These are phyloP conservation scores for Pythium vanterpoolii DNA, from an alignment of 352 stramenopile genomes.

Conservation along the genomic window DNA sequence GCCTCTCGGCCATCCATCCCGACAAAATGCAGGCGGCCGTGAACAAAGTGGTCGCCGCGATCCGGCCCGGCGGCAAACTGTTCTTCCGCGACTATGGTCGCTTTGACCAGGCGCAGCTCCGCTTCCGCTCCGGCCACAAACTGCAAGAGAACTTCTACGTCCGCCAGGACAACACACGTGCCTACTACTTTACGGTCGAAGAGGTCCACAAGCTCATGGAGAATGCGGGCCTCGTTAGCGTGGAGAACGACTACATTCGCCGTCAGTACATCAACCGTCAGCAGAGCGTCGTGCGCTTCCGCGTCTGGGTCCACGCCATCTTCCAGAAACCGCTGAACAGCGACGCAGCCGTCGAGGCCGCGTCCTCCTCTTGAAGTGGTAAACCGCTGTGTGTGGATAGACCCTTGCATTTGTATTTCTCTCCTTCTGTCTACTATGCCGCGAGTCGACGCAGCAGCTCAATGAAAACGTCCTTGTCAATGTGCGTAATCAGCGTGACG, in stretches of 20 bases:
- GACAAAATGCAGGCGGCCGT: constrained; percentile 85
- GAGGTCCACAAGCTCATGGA: constrained; percentile 68
- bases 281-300: constrained; percentile 83
- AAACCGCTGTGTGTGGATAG: not conserved
- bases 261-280: constrained; percentile 86
- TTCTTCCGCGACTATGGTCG: constrained; percentile 96
- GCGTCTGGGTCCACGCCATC: constrained; percentile 85
- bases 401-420: not conserved
- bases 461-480: constrained; percentile 60
- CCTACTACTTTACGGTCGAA: constrained; percentile 94
- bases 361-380: not conserved
- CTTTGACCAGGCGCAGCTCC: constrained; percentile 95
- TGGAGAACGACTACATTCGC: constrained; percentile 87
- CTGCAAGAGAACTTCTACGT: constrained; percentile 95
- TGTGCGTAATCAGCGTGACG: constrained; percentile 61
- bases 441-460: constrained; percentile 50
- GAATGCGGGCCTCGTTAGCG: constrained; percentile 45
- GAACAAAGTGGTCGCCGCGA: constrained; percentile 79
- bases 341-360: not conserved
- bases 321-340: constrained; percentile 68
- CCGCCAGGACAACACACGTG: constrained; percentile 93
- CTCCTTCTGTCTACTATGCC: not conserved
- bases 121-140: constrained; percentile 84
- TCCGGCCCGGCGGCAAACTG: constrained; percentile 75
- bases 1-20: constrained; percentile 90